Base-by-base conservation (phyloP, 768 basidiomycete genomes). In the Phallus indusiatus region DNA sequence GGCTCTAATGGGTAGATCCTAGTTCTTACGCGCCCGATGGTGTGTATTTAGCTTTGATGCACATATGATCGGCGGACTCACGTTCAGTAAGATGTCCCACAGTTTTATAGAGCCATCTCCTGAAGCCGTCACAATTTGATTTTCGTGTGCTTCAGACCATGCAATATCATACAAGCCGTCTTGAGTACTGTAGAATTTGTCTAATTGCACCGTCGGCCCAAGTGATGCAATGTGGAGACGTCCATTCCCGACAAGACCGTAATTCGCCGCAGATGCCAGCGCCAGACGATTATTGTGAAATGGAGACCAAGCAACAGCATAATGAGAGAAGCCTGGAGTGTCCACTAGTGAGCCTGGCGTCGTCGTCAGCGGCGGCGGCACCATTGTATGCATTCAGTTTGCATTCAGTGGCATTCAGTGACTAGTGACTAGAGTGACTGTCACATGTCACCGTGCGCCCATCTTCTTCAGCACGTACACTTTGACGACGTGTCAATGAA, bases 111-210 rank as follows among this genome's bases (percentile, higher is more conserved):
- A 88, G 1, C 94, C 94, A 67, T 96, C 92, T 50, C 92, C 95
- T 9, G 90, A 93, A 0, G 83, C 88, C 1, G 91, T 84, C 1
- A 89, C 86, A 37, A 98, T 72, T 68, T 98, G 95, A 67, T 95
- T 93, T 74, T 95, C 94, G 71, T 96, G 91, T 34, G 84, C 71
- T 73, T 98, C 95, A 36, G 90, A 94, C 94, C 94, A 98, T 0
- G 94, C 92, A 52, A 93, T 74, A 67, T 94, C 93, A 69, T 87
- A 94, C 8, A 94, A 72, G 0, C 87, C 90, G 67, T 95, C 94
- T 70, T 93, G 90, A 0, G 91, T 85, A 68, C 94, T 91, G 65
- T 85, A 95, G 62, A 80, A 74, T 74, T 86, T 86, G 65, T 90
- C 85, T 53, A 89, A 59, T 48, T 73, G 77, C 60, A 87, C 59